Evolutionary conservation across 169 alveolate species (phyloP), one percentile per base, ranked within the genome.

Genomic region (Blepharisma undulans): DNA sequence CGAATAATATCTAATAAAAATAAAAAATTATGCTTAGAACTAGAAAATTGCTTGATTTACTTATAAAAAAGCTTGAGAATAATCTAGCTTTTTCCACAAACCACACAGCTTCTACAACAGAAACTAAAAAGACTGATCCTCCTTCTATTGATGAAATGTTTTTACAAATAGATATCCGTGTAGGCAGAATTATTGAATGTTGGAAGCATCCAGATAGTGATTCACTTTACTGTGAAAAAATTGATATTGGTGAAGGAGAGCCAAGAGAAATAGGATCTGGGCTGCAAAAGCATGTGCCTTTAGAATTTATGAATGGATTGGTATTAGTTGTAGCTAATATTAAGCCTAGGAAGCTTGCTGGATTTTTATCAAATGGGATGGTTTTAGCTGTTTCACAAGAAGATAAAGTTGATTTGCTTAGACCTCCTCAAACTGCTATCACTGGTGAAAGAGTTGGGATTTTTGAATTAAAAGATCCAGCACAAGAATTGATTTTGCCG

Each of bases 221-320:
- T n/a, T 93, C 94, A 59, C 94, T 96, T 71, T 97, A 95, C 84
- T 93, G 96, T 86, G 98, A 96, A 92, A 88, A 93, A 90, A 95
- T 97, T 36, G 98, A 97, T 86, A 74, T 97, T 30, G 98, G 98
- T 22, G 95, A 95, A 72, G 98, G 92, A 93, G 89, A 5, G 6
- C 34, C 94, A 1, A 95, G 98, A 93, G 74, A 92, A 87, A 97
- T 97, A 1, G 98, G 98, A 16, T 93, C 97, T 33, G 98, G 98
- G 5, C 91, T 97, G 27, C 84, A 96, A 90, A 87, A 93, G 33
- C 80, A 88, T 80, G 94, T 96, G 8, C 97, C 97, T 22, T 93
- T 96, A 36, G 97, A 95, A 80, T 95, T 93, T 72, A 92, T 97
- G 96, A 88, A 92, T 29, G 96, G 97, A 71, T 88, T 90, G 71